These are phyloP conservation scores for Nicotiana tomentosiformis DNA, from an alignment of 257 asterid genomes.

Conservation along the genomic window DNA sequence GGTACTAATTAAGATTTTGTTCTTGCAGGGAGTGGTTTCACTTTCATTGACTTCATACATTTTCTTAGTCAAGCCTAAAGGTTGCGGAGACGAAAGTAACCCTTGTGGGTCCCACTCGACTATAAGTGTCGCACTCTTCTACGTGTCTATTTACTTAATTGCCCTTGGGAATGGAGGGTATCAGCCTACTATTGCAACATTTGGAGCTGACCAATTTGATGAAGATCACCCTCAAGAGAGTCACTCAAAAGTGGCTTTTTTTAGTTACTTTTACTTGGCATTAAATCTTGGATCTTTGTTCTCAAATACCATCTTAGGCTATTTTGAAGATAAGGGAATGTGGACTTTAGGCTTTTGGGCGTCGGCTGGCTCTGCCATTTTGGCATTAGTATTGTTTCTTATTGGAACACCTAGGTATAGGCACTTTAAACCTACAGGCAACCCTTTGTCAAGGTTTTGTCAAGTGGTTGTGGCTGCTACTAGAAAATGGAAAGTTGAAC, in stretches of 20 bases:
- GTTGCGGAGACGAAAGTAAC: slow-evolving; percentile 56
- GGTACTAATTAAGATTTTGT: background rate
- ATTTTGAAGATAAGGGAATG: slow-evolving; percentile 66
- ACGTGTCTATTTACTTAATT: slow-evolving; percentile 63
- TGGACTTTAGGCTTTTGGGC: slow-evolving; percentile 94
- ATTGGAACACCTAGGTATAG: slow-evolving; percentile 67
- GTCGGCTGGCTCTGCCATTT: slow-evolving; percentile 62
- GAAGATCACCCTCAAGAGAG: slow-evolving; percentile 67
- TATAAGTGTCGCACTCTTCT: slow-evolving; percentile 45
- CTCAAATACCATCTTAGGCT: slow-evolving; percentile 75
- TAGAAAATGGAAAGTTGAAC: slow-evolving; percentile 48
- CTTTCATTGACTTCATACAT: slow-evolving; percentile 58
- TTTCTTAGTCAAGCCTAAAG: slow-evolving; percentile 57
- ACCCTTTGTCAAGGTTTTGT: slow-evolving; percentile 70
- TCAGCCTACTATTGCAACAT: slow-evolving; percentile 85
- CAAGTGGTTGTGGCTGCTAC: slow-evolving; percentile 67
- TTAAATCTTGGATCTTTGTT: slow-evolving; percentile 75
- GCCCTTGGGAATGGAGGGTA: slow-evolving; percentile 96
- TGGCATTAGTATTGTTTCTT: slow-evolving; percentile 54
- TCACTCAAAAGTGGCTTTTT: slow-evolving; percentile 76
- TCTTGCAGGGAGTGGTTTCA: slow-evolving; percentile 60
- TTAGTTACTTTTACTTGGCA: slow-evolving; percentile 87
- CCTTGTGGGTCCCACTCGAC: slow-evolving; percentile 52
- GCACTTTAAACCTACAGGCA: slow-evolving; percentile 62
- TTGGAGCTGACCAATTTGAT: slow-evolving; percentile 93